Conservation (phyloP, 441 rosid species). For the Croton laevigatus region DNA sequence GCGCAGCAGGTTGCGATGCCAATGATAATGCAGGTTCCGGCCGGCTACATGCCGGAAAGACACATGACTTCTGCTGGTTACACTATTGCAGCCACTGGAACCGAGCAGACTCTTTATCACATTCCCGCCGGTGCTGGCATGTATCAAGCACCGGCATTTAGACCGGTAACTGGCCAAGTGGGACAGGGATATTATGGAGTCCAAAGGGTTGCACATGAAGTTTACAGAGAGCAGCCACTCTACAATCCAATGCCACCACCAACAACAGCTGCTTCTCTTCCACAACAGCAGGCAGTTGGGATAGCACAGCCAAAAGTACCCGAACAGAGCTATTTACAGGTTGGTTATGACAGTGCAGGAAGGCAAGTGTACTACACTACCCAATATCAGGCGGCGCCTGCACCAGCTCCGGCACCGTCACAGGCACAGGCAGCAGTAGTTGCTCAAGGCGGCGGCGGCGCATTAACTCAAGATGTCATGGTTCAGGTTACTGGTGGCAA, state of each 20-base stretch:
- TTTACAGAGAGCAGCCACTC: constrained; percentile 38
- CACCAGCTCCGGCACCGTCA: constrained; percentile 11
- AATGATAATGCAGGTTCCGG: constrained; percentile 33
- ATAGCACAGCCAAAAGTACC: constrained; percentile 26
- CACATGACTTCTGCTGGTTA: constrained; percentile 33
- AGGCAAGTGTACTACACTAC: constrained; percentile 48
- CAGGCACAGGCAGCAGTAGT: constrained; percentile 5
- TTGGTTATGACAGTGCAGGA: constrained; percentile 49
- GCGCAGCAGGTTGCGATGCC: constrained; percentile 28
- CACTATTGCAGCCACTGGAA: constrained; percentile 18
- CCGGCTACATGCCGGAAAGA: constrained; percentile 34
- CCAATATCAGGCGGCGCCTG: constrained; percentile 22
- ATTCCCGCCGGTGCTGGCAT: constrained; percentile 28
- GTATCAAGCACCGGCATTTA: constrained; percentile 34
- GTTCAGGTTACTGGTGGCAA: constrained; percentile 20
- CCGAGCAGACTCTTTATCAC: constrained; percentile 44
- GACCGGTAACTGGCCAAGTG: constrained; percentile 33
- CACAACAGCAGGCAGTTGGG: constrained; percentile 26
- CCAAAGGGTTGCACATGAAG: constrained; percentile 39
- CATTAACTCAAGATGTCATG: constrained; percentile 47
- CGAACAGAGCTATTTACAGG: constrained; percentile 36
- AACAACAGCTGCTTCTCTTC: constrained; percentile 16
- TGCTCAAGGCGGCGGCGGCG: constrained; percentile 27
- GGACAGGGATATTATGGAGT: constrained; percentile 43
- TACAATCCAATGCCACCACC: constrained; percentile 26